Base-by-base conservation (phyloP, 345 rosid genomes). In the Syzygium jambos region DNA sequence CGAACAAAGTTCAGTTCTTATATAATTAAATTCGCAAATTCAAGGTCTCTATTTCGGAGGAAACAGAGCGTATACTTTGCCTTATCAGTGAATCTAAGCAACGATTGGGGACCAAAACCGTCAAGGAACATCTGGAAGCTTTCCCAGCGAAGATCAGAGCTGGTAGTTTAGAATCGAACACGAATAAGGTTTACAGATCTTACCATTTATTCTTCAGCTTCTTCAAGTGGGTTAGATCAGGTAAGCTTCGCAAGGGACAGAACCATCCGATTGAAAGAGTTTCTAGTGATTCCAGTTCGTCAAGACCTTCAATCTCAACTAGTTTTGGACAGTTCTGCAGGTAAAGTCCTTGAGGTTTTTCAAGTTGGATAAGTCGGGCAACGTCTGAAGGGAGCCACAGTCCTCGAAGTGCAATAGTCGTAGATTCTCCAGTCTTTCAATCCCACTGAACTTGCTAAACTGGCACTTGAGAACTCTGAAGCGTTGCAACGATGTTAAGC, bases 381-480 rank as follows among this genome's bases (percentile, higher is more conserved):
- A n/a, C 12, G 16, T n/a, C 9, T 3, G 38, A 61, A 61, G 73
- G 61, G 4, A 4, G n/a, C 5, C 4, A 23, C 61, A 56, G n/a
- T 7, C 10, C 61, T 23, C 4, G 4, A 56, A 23, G 5, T 22
- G 61, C n/a, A 56, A 56, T 11, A 23, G n/a, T 9, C 0, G 61
- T 9, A 56, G 27, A 4, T 56, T 56, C 61, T 56, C 4, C n/a
- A 23, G 11, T 56, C 65, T 59, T 59, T 59, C 65, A 27, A 59
- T 29, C 65, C 30, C 7, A 3, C 0, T 59, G 30, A 59, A 57
- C 63, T 25, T 57, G 29, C 14, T 2, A 4, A 0, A 57, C 14
- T 0, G 11, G 63, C 3, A 57, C 0, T 11, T 0, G 0, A 4
- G 0, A 13, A 25, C 63, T 5, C 0, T 4, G 0, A 57, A 57